phyloP scores from a whole-genome alignment of 2,329 filamentous ascomycete species.

The Daldinia sp. region DNA sequence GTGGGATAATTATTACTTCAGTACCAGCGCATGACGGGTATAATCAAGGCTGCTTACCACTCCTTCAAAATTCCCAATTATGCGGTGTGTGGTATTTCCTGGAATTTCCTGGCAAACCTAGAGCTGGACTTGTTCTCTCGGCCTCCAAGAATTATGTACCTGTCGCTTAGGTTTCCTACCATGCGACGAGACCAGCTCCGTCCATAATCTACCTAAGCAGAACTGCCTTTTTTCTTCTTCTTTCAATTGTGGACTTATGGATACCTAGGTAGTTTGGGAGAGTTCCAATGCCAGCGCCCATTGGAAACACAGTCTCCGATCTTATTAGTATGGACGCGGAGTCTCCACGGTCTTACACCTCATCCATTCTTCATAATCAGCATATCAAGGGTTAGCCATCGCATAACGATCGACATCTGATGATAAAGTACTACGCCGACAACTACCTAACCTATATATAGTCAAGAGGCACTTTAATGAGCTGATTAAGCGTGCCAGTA shows the following conservation, averaged over 20 bases:
- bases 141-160: background rate
- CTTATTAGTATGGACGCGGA: background rate
- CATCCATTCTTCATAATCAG: background rate
- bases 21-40: conserved; percentile 59
- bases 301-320: background rate
- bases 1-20: conserved; percentile 98
- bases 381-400: background rate
- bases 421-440: background rate
- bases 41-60: background rate
- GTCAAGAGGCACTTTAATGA: background rate
- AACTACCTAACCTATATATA: too few species aligned
- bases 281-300: background rate
- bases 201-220: background rate
- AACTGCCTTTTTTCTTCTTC: background rate
- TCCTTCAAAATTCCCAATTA: background rate
- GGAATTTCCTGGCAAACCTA: background rate
- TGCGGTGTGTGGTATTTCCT: background rate
- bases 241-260: background rate
- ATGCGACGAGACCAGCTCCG: background rate
- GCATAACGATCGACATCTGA: background rate
- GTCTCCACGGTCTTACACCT: background rate
- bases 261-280: background rate
- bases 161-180: background rate
- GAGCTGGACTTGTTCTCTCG: background rate
- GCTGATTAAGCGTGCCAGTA: background rate